phyloP scores from a whole-genome alignment of 371 early-diverging fungal species.

The Nematocida sp. region DNA sequence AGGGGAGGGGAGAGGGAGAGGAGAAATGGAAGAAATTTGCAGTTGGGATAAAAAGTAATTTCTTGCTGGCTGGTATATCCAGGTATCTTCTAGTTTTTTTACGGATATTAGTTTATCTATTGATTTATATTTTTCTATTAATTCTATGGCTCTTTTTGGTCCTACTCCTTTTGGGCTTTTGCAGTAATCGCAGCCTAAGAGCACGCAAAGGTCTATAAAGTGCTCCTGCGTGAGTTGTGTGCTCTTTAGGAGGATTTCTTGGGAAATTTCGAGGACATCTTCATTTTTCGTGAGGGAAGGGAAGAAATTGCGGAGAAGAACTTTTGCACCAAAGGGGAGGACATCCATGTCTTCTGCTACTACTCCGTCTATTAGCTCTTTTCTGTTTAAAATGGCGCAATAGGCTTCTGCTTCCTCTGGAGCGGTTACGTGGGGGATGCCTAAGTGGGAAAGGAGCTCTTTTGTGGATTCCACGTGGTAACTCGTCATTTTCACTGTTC shows the following conservation, averaged over 20 bases:
- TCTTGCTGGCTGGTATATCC: conserved; percentile 83
- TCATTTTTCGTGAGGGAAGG: conserved; percentile 82
- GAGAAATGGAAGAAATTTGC: conserved; percentile 68
- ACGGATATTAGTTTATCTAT: conserved; percentile 78
- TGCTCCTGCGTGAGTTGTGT: conserved; percentile 73
- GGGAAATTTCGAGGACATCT: conserved; percentile 82
- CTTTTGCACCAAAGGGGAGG: conserved; percentile 83
- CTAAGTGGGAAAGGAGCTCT: conserved; percentile 81
- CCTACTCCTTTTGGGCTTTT: conserved; percentile 90
- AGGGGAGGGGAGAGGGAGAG: conserved; percentile 75
- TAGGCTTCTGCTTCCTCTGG: conserved; percentile 99
- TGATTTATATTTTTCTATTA: conserved; percentile 78
- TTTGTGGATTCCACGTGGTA: conserved; percentile 91
- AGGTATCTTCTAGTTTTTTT: conserved; percentile 71
- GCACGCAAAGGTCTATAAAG: conserved; percentile 96
- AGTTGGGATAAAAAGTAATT: conserved; percentile 76
- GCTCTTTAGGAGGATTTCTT: conserved; percentile 76
- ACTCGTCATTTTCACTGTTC: conserved; percentile 83
- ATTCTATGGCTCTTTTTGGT: conserved; percentile 74
- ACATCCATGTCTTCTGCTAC: conserved; percentile 99
- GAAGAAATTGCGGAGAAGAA: conserved; percentile 85
- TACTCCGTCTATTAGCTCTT: conserved; percentile 85
- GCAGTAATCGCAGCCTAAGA: conserved; percentile 97
- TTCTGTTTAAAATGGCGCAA: conserved; percentile 82
- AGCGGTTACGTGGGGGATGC: conserved; percentile 88